Conservation (phyloP, 164 flowering plant genomes). For the Vitis cinerea region DNA sequence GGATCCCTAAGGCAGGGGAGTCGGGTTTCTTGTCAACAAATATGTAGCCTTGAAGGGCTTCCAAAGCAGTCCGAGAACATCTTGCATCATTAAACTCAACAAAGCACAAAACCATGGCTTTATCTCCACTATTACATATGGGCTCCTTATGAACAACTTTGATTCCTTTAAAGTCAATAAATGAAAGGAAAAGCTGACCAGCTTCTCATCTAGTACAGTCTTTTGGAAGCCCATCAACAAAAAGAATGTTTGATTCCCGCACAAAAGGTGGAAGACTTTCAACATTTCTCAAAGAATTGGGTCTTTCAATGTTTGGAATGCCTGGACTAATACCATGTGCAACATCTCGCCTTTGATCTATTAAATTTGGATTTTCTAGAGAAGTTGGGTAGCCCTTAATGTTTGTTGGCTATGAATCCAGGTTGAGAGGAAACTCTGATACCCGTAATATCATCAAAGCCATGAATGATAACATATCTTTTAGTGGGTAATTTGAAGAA, state of each 20-base stretch:
- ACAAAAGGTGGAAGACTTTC: slow-evolving; percentile 20
- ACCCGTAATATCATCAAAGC: slow-evolving; percentile 28
- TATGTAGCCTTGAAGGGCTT: slow-evolving; percentile 85
- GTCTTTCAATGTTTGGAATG: slow-evolving; percentile 38
- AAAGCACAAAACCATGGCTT: slow-evolving; percentile 74
- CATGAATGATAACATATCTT: slow-evolving; percentile 34
- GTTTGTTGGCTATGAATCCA: slow-evolving; percentile 37
- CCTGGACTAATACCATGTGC: slow-evolving; percentile 22
- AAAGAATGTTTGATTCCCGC: slow-evolving; percentile 54
- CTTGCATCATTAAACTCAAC: slow-evolving; percentile 72
- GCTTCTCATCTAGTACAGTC: slow-evolving; percentile 82
- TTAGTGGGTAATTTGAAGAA: slow-evolving; percentile 36
- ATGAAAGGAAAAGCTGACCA: slow-evolving; percentile 77
- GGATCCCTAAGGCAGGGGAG: slow-evolving; percentile 52
- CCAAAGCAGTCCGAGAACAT: slow-evolving; percentile 70
- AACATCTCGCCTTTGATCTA: slow-evolving; percentile 41
- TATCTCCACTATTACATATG: slow-evolving; percentile 66
- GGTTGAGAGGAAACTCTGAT: slow-evolving; percentile 31
- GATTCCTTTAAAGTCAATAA: slow-evolving; percentile 71
- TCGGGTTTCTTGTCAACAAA: slow-evolving; percentile 76
- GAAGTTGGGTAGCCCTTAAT: slow-evolving; percentile 30
- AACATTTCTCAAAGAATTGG: slow-evolving; percentile 29
- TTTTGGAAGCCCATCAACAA: slow-evolving; percentile 72
- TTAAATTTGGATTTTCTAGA: slow-evolving; percentile 33
- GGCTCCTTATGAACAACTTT: slow-evolving; percentile 79